These are phyloP conservation scores for Hawksworthiomyces lignivorus DNA, from an alignment of 2,329 filamentous ascomycete species.

Conservation along the genomic window DNA sequence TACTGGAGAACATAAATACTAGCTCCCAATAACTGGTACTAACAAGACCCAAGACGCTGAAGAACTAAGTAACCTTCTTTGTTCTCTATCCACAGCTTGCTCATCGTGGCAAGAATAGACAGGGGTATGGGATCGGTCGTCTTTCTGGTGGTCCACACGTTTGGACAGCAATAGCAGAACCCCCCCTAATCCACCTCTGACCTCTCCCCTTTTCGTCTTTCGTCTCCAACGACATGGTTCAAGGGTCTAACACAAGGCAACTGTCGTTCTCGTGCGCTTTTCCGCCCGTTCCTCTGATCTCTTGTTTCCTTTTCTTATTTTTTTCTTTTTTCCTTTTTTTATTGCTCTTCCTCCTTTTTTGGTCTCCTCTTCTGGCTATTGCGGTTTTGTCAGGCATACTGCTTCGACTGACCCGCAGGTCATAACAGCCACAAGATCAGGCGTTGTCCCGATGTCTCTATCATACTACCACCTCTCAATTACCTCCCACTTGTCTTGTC, in stretches of 20 bases:
- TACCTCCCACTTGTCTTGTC: too few relatives aligned
- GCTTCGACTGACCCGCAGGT: too few relatives aligned
- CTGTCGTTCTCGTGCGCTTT: neutral
- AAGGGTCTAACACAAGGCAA: constrained; percentile 24
- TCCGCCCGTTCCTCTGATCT: neutral
- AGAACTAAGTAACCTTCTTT: constrained; percentile 2
- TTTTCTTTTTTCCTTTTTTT: neutral
- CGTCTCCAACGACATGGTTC: constrained; percentile 31
- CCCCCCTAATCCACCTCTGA: constrained; percentile 6
- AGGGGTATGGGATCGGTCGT: constrained; percentile 3
- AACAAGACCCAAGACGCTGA: neutral
- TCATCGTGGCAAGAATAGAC: constrained; percentile 5
- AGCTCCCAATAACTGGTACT: too few relatives aligned
- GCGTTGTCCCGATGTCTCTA: too few relatives aligned
- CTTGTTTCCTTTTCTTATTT: neutral
- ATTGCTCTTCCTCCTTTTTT: neutral
- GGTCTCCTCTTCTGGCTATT: neutral
- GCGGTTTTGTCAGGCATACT: too few relatives aligned
- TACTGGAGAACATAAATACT: too few relatives aligned
- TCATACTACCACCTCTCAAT: too few relatives aligned
- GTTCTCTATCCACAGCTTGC: constrained; percentile 7
- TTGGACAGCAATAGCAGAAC: neutral
- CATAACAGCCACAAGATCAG: too few relatives aligned
- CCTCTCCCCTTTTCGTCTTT: constrained; percentile 13
- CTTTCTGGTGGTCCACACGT: neutral